Evolutionary conservation across 2,329 filamentous ascomycete species (phyloP).

Genomic region (Hypoxylon sp.): DNA sequence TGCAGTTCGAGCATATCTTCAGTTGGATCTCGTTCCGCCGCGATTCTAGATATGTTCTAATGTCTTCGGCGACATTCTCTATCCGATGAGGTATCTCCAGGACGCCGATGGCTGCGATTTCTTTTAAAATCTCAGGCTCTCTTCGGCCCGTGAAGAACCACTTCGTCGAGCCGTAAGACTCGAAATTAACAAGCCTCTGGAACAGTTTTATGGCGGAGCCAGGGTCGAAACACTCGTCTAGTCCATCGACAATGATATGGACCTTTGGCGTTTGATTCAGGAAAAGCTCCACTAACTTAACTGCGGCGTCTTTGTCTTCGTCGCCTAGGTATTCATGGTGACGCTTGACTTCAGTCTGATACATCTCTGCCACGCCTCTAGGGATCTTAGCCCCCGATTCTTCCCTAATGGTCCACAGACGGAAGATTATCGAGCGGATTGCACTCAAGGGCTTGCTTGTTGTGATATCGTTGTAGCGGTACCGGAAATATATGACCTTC

Average conservation of each 20-base stretch:
- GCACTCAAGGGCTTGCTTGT: constrained; percentile 3
- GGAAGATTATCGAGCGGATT: constrained; percentile 5
- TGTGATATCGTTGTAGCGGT: constrained; percentile 1
- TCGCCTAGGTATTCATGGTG: background rate
- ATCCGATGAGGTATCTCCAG: constrained; percentile 1
- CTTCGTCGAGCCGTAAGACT: background rate
- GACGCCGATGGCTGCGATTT: background rate
- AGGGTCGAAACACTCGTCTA: constrained; percentile 6
- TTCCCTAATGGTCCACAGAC: constrained; percentile 3
- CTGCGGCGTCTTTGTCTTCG: constrained; percentile 1
- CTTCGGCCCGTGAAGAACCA: constrained; percentile 2
- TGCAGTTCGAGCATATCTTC: background rate
- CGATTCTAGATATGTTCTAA: constrained; percentile 2
- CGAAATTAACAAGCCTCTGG: background rate
- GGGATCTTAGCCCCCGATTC: background rate
- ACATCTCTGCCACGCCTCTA: background rate
- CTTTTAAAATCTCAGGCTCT: background rate
- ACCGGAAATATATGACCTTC: constrained; percentile 4
- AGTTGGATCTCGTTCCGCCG: background rate
- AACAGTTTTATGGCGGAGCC: background rate
- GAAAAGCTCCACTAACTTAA: background rate
- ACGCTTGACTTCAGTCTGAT: constrained; percentile 6
- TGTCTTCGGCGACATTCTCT: background rate
- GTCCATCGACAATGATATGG: constrained; percentile 9
- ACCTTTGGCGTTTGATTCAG: constrained; percentile 3